These are phyloP conservation scores for Mycena sanguinolenta DNA, from an alignment of 768 basidiomycete species.

Conservation along the genomic window DNA sequence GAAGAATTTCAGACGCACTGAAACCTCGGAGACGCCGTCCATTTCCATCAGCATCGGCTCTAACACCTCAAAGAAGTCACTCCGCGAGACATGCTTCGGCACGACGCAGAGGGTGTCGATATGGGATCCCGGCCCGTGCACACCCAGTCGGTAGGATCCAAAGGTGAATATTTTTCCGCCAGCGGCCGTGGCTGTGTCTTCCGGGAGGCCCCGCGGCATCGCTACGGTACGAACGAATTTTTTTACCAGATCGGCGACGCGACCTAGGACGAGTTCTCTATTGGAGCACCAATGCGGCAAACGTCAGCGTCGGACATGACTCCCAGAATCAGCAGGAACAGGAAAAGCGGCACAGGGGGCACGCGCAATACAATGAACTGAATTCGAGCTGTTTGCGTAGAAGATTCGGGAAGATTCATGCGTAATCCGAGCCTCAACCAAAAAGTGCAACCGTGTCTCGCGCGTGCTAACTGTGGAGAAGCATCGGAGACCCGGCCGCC, in stretches of 20 bases:
- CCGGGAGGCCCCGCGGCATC: slow-evolving; percentile 84
- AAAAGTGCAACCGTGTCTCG: slow-evolving; percentile 10
- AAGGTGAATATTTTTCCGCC: slow-evolving; percentile 99
- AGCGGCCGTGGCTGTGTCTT: slow-evolving; percentile 87
- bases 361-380: too few relatives aligned
- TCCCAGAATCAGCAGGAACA: slow-evolving; percentile 1
- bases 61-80: slow-evolving; percentile 95
- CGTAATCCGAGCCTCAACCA: slow-evolving; percentile 7
- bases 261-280: slow-evolving; percentile 94
- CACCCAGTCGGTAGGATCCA: too few relatives aligned
- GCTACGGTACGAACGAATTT: slow-evolving; percentile 91
- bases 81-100: slow-evolving; percentile 94
- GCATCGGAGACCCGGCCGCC: slow-evolving; percentile 22
- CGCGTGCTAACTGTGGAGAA: background rate
- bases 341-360: slow-evolving; percentile 1
- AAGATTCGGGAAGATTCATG: background rate
- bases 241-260: slow-evolving; percentile 90
- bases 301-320: slow-evolving; percentile 29
- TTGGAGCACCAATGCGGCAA: slow-evolving; percentile 31
- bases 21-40: slow-evolving; percentile 89
- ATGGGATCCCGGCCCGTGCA: slow-evolving; percentile 95
- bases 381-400: too few relatives aligned
- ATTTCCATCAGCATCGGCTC: slow-evolving; percentile 88
- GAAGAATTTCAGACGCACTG: slow-evolving; percentile 68
- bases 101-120: slow-evolving; percentile 98